These are phyloP conservation scores for Paecilomyces sp. DNA, from an alignment of 2,329 filamentous ascomycete species.

Conservation along the genomic window DNA sequence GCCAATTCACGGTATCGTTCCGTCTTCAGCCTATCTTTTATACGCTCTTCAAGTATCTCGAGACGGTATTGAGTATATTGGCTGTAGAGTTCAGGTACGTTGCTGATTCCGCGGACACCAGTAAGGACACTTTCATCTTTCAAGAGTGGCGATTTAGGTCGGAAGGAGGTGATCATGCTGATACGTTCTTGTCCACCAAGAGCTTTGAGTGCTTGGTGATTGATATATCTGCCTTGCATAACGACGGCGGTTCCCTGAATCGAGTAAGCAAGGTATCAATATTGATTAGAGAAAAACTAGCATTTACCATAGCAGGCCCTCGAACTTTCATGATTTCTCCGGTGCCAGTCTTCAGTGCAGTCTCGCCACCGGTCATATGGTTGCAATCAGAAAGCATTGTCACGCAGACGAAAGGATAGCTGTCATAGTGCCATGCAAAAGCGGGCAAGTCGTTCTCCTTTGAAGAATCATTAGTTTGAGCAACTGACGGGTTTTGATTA, in stretches of 20 bases:
- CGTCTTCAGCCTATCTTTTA: neutral
- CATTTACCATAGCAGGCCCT: constrained; percentile 35
- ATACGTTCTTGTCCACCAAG: constrained; percentile 53
- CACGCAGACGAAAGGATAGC: constrained; percentile 47
- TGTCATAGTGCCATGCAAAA: constrained; percentile 46
- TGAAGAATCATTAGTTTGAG: constrained; percentile 34
- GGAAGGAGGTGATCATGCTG: constrained; percentile 56
- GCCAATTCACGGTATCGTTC: neutral
- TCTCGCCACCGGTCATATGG: constrained; percentile 49
- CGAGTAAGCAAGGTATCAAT: neutral
- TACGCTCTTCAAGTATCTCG: constrained; percentile 19
- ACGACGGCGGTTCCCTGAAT: constrained; percentile 42
- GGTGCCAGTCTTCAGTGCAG: constrained; percentile 51
- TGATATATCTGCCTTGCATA: constrained; percentile 57
- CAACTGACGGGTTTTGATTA: neutral
- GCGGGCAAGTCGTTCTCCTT: constrained; percentile 27
- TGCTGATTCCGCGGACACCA: constrained; percentile 50
- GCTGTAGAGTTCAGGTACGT: constrained; percentile 49
- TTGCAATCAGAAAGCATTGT: constrained; percentile 45
- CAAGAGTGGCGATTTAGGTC: constrained; percentile 46
- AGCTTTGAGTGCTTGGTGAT: constrained; percentile 53
- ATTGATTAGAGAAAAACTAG: neutral
- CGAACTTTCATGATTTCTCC: constrained; percentile 40
- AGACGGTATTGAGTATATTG: constrained; percentile 55
- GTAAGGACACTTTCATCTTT: constrained; percentile 53